Evolutionary conservation across 352 stramenopile genomes (phyloP).

Genomic region (Aphanomyces stellatus): DNA sequence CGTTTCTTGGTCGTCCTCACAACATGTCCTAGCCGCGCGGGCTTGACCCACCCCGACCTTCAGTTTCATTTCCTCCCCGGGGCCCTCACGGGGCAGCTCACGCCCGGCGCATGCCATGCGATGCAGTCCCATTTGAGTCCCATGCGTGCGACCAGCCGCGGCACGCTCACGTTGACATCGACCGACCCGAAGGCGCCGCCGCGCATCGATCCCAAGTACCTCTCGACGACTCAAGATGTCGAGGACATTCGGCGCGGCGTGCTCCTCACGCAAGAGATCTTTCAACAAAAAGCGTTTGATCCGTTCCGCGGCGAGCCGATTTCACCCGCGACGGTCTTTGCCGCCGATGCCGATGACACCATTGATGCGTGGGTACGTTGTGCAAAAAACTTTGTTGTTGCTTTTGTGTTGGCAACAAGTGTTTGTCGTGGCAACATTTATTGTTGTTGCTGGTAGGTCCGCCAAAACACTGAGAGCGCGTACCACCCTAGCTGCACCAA

Average conservation of each 20-base stretch:
- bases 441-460: constrained; percentile 25
- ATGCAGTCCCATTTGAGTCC: constrained; percentile 85
- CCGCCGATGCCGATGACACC: constrained; percentile 50
- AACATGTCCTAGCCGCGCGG: constrained; percentile 33
- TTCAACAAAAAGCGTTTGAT: constrained; percentile 81
- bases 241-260: constrained; percentile 72
- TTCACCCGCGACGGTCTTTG: constrained; percentile 40
- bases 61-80: constrained; percentile 88
- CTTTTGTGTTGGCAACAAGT: not conserved
- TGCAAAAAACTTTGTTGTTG: no score
- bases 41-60: constrained; percentile 77
- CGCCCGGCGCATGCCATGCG: constrained; percentile 48
- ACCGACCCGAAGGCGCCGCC: constrained; percentile 62
- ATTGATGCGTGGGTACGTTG: constrained; percentile 82
- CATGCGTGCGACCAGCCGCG: constrained; percentile 80
- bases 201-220: constrained; percentile 85
- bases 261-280: constrained; percentile 76
- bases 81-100: constrained; percentile 62
- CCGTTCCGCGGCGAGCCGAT: constrained; percentile 73
- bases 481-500: constrained; percentile 88
- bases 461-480: constrained; percentile 71
- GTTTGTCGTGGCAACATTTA: not conserved
- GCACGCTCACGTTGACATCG: constrained; percentile 71
- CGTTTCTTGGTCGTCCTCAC: not conserved
- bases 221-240: constrained; percentile 69